Base-by-base conservation (phyloP, 225 moss, liverwort and hornwort species). In the Polytrichum commune region DNA sequence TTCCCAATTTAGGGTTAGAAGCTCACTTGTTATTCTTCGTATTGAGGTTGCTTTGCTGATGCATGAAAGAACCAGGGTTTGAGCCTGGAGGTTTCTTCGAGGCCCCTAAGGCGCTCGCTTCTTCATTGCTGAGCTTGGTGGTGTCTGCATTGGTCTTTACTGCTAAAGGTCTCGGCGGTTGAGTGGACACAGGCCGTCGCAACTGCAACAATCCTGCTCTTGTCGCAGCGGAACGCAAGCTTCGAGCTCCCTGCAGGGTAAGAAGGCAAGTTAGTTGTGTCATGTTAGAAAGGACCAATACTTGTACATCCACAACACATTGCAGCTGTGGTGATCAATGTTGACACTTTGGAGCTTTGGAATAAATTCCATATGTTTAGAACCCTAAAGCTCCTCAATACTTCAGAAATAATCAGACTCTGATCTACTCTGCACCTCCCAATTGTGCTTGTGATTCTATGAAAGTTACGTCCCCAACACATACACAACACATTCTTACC, bases 71-170 rank as follows among this genome's bases (percentile, higher is more conserved):
- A 27, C 86, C 83, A 10, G 86, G 55, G 19, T 29, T 1, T 5
- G 56, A 54, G 58, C 86, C 83, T 19, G 86, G 86, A 19, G 86
- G 76, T 62, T 53, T 74, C 78, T 81, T 86, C 7, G 83, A 62
- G 32, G 86, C 83, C 38, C 86, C 86, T 2, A 86, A 66, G 67
- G 29, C 0, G 68, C 68, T 78, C n/a, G 54, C 83, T 78, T 86
- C 86, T 9, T 1, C 83, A 9, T 62, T n/a, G 62, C 83, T 86
- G 73, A 86, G 6, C 66, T 83, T 86, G 1, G 86, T 83, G 60
- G 83, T 83, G 29, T 86, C 86, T 35, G 86, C 86, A 76, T 86
- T 86, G 23, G 76, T 83, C 74, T 86, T 86, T 27, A 86, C 10
- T 5, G 61, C 71, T 70, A 57, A 53, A 54, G 60, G 71, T 65